Evolutionary conservation across 768 basidiomycete genomes (phyloP).

Genomic region (Cyclocybe cylindracea): DNA sequence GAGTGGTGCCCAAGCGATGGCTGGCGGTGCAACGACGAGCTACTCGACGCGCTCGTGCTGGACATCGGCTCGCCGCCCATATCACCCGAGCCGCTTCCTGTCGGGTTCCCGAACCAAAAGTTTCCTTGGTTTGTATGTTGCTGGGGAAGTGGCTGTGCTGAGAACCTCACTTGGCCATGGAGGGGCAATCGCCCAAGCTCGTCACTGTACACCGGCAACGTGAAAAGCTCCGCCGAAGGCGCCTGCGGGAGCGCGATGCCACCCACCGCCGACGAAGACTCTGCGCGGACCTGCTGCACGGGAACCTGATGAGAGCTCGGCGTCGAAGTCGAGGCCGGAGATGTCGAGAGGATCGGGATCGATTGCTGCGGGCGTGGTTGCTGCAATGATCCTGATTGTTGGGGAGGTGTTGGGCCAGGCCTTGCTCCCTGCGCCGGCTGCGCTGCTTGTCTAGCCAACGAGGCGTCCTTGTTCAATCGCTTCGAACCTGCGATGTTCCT

Average conservation of each 20-base stretch:
- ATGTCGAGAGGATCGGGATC: no score
- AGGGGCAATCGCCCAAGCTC: conserved; percentile 58
- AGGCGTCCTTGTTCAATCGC: conserved; percentile 21
- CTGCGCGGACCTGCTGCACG: no score
- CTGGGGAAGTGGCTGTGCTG: conserved; percentile 9
- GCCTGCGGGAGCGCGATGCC: neutral
- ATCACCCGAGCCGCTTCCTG: neutral
- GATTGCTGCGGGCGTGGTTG: no score
- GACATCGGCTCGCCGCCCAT: neutral
- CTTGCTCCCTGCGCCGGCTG: neutral
- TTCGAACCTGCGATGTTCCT: conserved; percentile 39
- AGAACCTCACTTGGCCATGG: conserved; percentile 31
- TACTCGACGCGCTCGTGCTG: neutral
- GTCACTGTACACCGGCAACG: conserved; percentile 60
- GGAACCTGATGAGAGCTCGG: no score
- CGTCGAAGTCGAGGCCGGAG: no score
- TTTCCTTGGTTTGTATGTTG: conserved; percentile 4
- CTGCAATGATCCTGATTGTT: no score
- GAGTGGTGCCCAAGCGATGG: no score
- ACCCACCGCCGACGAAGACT: no score
- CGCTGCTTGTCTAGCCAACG: neutral
- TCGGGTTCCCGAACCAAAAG: conserved; percentile 5
- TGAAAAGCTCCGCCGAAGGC: conserved; percentile 18
- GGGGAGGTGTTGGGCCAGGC: no score
- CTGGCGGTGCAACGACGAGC: neutral